phyloP scores from a whole-genome alignment of 768 basidiomycete species.

The Boletus sensibilis region DNA sequence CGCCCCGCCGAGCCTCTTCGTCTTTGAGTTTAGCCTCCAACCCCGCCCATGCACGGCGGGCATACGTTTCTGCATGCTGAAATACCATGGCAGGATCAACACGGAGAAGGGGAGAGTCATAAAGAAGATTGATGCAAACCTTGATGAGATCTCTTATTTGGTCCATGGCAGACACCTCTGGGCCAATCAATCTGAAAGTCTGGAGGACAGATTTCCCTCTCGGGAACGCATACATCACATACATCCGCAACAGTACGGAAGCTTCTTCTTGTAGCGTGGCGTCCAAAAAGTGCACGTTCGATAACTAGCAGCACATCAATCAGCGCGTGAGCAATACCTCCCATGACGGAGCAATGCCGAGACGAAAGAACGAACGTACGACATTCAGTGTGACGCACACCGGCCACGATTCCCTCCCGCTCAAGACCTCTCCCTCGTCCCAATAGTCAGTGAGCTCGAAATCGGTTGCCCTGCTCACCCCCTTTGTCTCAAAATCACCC shows the following conservation, averaged over 20 bases:
- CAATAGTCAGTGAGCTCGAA: slow-evolving; percentile 87
- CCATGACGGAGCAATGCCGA: not conserved
- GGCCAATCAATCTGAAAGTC: slow-evolving; percentile 62
- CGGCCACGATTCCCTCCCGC: slow-evolving; percentile 67
- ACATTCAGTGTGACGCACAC: slow-evolving; percentile 76
- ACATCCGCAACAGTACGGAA: slow-evolving; percentile 56
- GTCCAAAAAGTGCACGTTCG: slow-evolving; percentile 68
- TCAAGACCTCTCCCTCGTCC: slow-evolving; percentile 75
- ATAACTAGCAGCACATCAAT: slow-evolving; percentile 39
- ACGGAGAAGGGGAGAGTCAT: not conserved
- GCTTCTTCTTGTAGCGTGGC: slow-evolving; percentile 72
- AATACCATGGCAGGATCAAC: slow-evolving; percentile 45
- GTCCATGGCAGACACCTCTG: slow-evolving; percentile 51
- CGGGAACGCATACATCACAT: slow-evolving; percentile 65
- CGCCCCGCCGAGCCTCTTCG: slow-evolving; percentile 57
- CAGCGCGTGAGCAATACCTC: not conserved
- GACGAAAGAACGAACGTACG: slow-evolving; percentile 42
- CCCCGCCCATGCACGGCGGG: slow-evolving; percentile 51
- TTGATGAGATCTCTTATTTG: slow-evolving; percentile 53
- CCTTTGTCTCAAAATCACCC: slow-evolving; percentile 60
- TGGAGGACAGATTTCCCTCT: slow-evolving; percentile 46
- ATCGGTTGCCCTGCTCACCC: slow-evolving; percentile 55
- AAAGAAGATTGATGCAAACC: slow-evolving; percentile 37
- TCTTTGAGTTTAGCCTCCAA: slow-evolving; percentile 65
- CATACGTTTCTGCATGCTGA: slow-evolving; percentile 71